Evolutionary conservation across 306 rosid species (phyloP).

Genomic region (Trifolium fragiferum): DNA sequence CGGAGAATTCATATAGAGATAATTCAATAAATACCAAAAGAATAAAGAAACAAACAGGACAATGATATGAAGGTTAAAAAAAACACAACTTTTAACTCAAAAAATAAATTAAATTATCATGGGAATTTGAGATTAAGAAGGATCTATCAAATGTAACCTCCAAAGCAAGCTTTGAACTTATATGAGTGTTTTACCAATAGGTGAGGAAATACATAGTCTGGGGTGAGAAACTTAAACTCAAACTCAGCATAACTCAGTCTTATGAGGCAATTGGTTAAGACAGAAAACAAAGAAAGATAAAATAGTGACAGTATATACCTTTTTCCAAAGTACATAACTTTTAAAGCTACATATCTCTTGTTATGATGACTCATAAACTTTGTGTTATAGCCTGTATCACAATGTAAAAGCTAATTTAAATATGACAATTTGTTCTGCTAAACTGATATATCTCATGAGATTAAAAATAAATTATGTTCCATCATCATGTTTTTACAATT

Average conservation of each 20-base stretch:
- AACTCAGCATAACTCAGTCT: conserved; percentile 21
- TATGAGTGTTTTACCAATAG: conserved; percentile 12
- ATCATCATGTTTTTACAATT: not conserved
- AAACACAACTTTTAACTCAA: conserved; percentile 32
- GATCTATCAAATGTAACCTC: conserved; percentile 28
- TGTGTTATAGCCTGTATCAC: conserved; percentile 58
- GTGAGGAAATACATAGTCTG: not conserved
- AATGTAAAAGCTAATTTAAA: conserved; percentile 37
- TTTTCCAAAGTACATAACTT: conserved; percentile 85
- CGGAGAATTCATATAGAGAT: conserved; percentile 1
- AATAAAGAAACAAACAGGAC: conserved; percentile 22
- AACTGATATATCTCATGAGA: conserved; percentile 19
- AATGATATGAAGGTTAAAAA: conserved; percentile 11
- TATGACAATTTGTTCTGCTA: conserved; percentile 9
- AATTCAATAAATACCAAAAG: conserved; percentile 23
- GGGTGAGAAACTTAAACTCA: conserved; percentile 33
- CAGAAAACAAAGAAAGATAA: conserved; percentile 34
- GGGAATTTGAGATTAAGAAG: conserved; percentile 28
- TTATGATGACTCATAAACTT: conserved; percentile 52
- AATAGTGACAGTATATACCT: conserved; percentile 59
- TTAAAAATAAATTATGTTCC: not conserved
- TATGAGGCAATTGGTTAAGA: conserved; percentile 12
- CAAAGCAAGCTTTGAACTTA: conserved; percentile 36
- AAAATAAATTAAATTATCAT: conserved; percentile 10
- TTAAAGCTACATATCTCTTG: conserved; percentile 89